phyloP scores from a whole-genome alignment of 257 asterid genomes.

The Scutellaria baicalensis region DNA sequence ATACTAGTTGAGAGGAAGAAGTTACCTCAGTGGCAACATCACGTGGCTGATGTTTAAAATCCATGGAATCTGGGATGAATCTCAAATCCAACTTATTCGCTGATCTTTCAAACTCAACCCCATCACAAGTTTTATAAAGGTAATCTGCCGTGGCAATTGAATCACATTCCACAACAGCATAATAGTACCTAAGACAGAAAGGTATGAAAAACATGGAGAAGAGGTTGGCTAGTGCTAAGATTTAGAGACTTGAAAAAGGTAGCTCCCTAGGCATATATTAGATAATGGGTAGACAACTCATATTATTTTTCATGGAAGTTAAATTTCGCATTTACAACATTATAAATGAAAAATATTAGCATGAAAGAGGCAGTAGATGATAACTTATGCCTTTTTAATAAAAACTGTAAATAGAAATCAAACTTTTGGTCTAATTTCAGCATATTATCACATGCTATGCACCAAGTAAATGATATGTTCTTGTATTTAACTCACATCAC shows the following conservation, averaged over 20 bases:
- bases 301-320: neutral
- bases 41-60: slow-evolving; percentile 76
- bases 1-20: neutral
- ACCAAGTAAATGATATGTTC: neutral
- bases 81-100: slow-evolving; percentile 85
- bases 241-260: neutral
- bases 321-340: neutral
- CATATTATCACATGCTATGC: neutral
- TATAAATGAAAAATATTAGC: neutral
- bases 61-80: slow-evolving; percentile 89
- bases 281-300: neutral
- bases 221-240: neutral
- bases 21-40: slow-evolving; percentile 84
- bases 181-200: slow-evolving; percentile 61
- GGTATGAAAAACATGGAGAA: neutral
- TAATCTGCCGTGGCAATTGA: slow-evolving; percentile 89
- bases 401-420: neutral
- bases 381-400: neutral
- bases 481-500: neutral
- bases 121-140: slow-evolving; percentile 79
- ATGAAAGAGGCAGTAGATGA: neutral
- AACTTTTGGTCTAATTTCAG: neutral
- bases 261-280: neutral
- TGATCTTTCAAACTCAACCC: slow-evolving; percentile 91
- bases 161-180: slow-evolving; percentile 86